Base-by-base conservation (phyloP, 2,329 filamentous ascomycete genomes). In the Pseudocercospora fijiensis region DNA sequence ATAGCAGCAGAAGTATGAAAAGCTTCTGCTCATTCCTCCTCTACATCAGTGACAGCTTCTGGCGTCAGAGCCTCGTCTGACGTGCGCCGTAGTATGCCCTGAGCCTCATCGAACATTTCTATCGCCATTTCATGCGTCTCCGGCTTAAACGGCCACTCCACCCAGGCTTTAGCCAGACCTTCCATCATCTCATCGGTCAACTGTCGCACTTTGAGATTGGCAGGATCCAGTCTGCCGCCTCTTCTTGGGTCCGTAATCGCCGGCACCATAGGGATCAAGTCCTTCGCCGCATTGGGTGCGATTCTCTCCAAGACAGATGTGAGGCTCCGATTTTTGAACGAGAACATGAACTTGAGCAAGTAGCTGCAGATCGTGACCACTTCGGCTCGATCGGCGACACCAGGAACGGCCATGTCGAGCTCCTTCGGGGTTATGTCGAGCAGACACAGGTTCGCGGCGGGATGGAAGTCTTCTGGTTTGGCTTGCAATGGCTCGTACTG, bases 401-500 rank as follows among this genome's bases (percentile, higher is more conserved):
- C 64, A 0, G 74, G 72, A 9, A 72, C 67, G 6, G 74, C 72
- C 6, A 78, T 69, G 18, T 69, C 68, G 5, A 68, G 65, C 3
- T 60, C 28, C 4, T 83, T 82, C 3, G 90, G 90, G 67, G 88
- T 84, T 63, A 91, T 79, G 74, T 92, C 90, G 16, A 92, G 74
- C 3, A 94, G 83, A 10, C 80, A 77, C 61, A 86, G 79, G 8
- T 81, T 76, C 24, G 83, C 79, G 1, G 63, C 56, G 1, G 91
- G 91, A 74, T 83, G 91, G 71, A 91, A 88, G 68, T 96, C 92
- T 0, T 83, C 72, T 0, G 76, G 58, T 4, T 79, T 65, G 2
- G 85, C 83, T 24, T 79, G 76, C 16, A 96, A 79, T 0, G 91
- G 90, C 71, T 96, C 91, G 71, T 86, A 87, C 1, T 80, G 78